Evolutionary conservation across 805 yeast species (phyloP), one percentile per base, ranked within the genome.

Genomic region (Suhomyces sp.): DNA sequence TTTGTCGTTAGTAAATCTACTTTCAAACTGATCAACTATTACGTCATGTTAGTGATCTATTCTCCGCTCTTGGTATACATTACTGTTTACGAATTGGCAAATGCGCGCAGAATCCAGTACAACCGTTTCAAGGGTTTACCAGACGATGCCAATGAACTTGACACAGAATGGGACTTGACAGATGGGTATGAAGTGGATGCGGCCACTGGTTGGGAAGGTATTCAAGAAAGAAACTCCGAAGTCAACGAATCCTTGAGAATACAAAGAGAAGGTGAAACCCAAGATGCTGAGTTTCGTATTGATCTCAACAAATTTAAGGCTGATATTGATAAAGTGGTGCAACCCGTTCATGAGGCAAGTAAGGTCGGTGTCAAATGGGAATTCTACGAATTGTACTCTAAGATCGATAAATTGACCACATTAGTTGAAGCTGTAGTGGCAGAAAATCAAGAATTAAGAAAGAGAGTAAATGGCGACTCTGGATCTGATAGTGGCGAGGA

Each of bases 151-250:
- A 85, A 84, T 53, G 91, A 83, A 51, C 48, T 65, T 14, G 86
- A 87, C 50, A 73, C 81, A 6, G 90, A 82, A 49, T 87, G 95
- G 95, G 87, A 83, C 44, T 66, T 87, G 46, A 74, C 82, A 6
- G 95, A 86, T 58, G 95, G 95, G 0, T 86, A 56, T 43, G 57
- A 58, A 19, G 61, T 47, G n/a, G 68, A 62, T 19, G 51, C 50
- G n/a, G 43, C 43, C 6, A 37, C 39, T 20, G 56, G 65, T 15
- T 56, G 63, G 63, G 70, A 63, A 25, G 66, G 64, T 2, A 58
- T 68, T 33, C 57, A 64, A 37, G 64, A 59, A 36, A 47, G 68
- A 16, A 50, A 64, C 41, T 64, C 64, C 22, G 76, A 68, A 31
- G 54, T 66, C 14, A 46, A 48, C 18, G 54, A 56, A 30, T 62